Base-by-base conservation (phyloP, 2,329 filamentous ascomycete genomes). In the Zymoseptoria brevis region DNA sequence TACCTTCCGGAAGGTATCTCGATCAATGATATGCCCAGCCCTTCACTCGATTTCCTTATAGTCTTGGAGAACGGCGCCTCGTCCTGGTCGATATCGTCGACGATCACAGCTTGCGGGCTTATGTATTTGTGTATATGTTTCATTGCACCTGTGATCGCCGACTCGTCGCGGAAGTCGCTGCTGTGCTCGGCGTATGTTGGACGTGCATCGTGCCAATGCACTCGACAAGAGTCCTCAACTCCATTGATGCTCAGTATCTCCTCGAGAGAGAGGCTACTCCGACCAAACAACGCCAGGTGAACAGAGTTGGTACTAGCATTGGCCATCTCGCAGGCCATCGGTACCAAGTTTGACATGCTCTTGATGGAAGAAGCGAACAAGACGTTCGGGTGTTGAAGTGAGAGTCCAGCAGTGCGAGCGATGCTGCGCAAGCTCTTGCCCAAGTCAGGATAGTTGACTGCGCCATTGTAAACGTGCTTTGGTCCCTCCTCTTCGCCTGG, bases 321-420 rank as follows among this genome's bases (percentile, higher is more conserved):
- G 6, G 86, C 86, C 92, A 96, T 96, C 67, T 89, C 83, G 73
- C 94, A 97, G 5, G 92, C 90, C 70, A 96, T 79, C 0, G 91
- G 90, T 30, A 96, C 76, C 56, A 96, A 72, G 30, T 82, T 81
- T 0, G 89, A 82, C 16, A 86, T 84, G 69, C 89, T 94, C 71
- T 83, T 83, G 55, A 95, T 75, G 61, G 81, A 91, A 0, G 89
- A 86, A 3, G 88, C 86, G 71, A 96, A 96, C 2, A 96, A 74
- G 16, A 96, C 81, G 68, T 91, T 91, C 55, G 82, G 82, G 68
- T 88, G 89, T 45, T 75, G 70, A 30, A 71, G 62, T 56, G 76
- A 76, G 54, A 74, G 73, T 4, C 85, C 85, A 24, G 76, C 75
- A 0, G 83, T 84, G 19, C 74, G 76, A 7, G 78, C 71, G 50